Percentiles rank a stretch among this genome's conserved stretches.
Conservation (phyloP, 345 rosid genomes). For the Eucalyptus regnans region DNA sequence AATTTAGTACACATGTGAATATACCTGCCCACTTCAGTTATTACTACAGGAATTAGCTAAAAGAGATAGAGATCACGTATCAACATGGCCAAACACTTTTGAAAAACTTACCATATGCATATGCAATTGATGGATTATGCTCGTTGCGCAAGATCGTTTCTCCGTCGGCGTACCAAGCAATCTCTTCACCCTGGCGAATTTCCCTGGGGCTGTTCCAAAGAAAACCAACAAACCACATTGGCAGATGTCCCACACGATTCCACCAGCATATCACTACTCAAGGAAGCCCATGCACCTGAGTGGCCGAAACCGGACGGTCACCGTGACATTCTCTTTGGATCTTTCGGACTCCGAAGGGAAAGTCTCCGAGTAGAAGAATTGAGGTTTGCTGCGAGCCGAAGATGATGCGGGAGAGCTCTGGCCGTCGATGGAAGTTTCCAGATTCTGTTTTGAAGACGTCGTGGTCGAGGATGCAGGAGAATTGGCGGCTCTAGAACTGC, state of each 20-base stretch:
- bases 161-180: slow-evolving; percentile 99
- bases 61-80: neutral
- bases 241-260: neutral
- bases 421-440: slow-evolving; percentile 76
- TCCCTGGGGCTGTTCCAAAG: slow-evolving; percentile 67
- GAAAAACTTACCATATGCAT: slow-evolving; percentile 76
- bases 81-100: neutral
- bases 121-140: slow-evolving; percentile 76
- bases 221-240: slow-evolving; percentile 4
- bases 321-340: slow-evolving; percentile 87
- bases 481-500: slow-evolving; percentile 43
- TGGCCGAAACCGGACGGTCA: slow-evolving; percentile 96
- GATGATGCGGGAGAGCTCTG: slow-evolving; percentile 97
- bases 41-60: neutral
- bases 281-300: slow-evolving; percentile 44
- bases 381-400: slow-evolving; percentile 85
- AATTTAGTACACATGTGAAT: neutral
- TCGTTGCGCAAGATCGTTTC: slow-evolving; percentile 88
- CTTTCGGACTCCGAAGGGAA: slow-evolving; percentile 23
- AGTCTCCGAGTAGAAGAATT: slow-evolving; percentile 44
- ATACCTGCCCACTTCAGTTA: neutral
- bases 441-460: slow-evolving; percentile 69
- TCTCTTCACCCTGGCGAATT: slow-evolving; percentile 96
- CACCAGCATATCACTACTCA: neutral
- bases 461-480: slow-evolving; percentile 87